Percentiles rank a stretch among this genome's conserved stretches.
phyloP scores from a whole-genome alignment of 441 rosid species.

The Jatropha multifida region DNA sequence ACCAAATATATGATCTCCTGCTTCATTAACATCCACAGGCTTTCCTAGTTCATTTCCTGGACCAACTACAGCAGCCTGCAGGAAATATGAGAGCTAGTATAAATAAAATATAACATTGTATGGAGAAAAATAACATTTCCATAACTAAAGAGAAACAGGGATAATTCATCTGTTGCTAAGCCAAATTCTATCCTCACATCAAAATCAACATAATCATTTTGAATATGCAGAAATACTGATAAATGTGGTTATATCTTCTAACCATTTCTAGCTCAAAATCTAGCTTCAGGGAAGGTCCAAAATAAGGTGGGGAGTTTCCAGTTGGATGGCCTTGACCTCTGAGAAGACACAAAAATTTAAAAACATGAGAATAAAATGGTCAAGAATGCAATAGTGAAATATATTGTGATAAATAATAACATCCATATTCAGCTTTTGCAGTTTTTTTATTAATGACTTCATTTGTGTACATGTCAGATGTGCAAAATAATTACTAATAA shows the following conservation, averaged over 20 bases:
- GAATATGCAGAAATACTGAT: background rate
- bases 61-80: slow-evolving; percentile 91
- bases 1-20: slow-evolving; percentile 90
- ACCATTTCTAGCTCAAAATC: slow-evolving; percentile 99
- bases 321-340: slow-evolving; percentile 90
- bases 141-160: background rate
- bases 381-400: background rate
- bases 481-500: background rate
- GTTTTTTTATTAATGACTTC: no score
- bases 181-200: background rate
- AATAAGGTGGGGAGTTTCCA: slow-evolving; percentile 66
- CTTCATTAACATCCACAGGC: slow-evolving; percentile 72
- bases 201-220: slow-evolving; percentile 1
- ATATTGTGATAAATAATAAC: background rate
- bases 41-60: slow-evolving; percentile 90
- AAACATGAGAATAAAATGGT: background rate
- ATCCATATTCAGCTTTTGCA: background rate
- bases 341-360: slow-evolving; percentile 27
- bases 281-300: slow-evolving; percentile 87
- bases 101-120: background rate
- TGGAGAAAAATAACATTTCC: background rate
- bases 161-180: background rate
- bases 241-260: slow-evolving; percentile 1
- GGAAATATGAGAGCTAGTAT: slow-evolving; percentile 7
- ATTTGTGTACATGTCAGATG: background rate